phyloP scores from a whole-genome alignment of 805 yeast genomes.

The Komagataella pastoris region DNA sequence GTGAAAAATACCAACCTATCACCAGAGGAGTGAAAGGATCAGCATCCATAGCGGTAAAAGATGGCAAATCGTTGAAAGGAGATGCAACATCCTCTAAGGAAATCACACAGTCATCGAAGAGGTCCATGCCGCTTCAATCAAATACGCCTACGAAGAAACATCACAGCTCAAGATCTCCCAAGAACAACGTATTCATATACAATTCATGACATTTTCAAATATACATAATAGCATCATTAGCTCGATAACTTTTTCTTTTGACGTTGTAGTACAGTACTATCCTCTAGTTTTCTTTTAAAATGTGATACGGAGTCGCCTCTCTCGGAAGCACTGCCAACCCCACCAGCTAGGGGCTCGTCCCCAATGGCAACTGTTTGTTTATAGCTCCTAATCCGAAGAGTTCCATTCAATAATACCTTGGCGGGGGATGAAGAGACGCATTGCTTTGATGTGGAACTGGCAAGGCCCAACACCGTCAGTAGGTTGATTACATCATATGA shows the following conservation, averaged over 20 bases:
- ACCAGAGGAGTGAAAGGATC: not conserved
- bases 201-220: not conserved
- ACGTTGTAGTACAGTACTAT: not conserved
- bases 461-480: conserved; percentile 57
- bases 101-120: not conserved
- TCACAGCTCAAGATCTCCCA: not conserved
- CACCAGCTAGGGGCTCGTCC: conserved; percentile 10
- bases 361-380: conserved; percentile 63
- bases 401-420: conserved; percentile 56
- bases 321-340: not conserved
- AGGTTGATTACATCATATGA: conserved; percentile 58
- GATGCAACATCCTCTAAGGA: not conserved
- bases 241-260: conserved; percentile 1
- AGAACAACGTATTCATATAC: not conserved
- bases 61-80: not conserved
- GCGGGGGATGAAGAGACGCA: conserved; percentile 49
- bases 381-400: conserved; percentile 58
- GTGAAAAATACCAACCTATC: not conserved
- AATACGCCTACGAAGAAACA: not conserved
- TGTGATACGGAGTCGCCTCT: not conserved
- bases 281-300: not conserved
- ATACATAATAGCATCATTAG: not conserved
- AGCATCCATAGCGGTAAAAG: not conserved
- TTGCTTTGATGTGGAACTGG: conserved; percentile 42
- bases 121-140: not conserved